These are phyloP conservation scores for Colletotrichum sp. DNA, from an alignment of 2,329 filamentous ascomycete species.

Conservation along the genomic window DNA sequence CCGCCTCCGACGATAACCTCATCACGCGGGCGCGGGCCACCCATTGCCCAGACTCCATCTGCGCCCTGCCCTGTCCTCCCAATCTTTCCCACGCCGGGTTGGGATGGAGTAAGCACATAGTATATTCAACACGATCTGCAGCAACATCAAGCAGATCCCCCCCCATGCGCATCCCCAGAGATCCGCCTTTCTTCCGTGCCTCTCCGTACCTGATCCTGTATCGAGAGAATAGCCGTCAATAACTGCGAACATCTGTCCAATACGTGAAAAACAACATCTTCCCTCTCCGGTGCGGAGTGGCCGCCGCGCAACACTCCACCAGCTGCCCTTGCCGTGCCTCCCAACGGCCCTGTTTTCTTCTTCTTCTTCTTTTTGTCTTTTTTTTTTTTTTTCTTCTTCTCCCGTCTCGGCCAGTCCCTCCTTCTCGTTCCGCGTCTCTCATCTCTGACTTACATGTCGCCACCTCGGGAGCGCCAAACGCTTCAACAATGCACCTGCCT, in stretches of 20 bases:
- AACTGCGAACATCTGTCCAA: not conserved
- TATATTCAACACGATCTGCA: not conserved
- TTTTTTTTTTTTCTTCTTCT: no score
- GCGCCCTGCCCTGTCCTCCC: not conserved
- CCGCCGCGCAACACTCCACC: not conserved
- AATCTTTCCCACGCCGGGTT: not conserved
- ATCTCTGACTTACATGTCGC: not conserved
- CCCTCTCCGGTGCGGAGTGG: not conserved
- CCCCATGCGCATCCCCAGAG: not conserved
- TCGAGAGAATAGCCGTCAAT: not conserved
- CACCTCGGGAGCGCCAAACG: not conserved
- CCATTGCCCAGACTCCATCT: not conserved
- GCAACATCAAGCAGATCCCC: not conserved
- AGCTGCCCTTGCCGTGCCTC: not conserved
- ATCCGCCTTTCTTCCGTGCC: not conserved
- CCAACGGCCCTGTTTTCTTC: not conserved
- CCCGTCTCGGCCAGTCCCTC: not conserved
- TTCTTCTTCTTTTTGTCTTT: not conserved
- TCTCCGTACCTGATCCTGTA: not conserved
- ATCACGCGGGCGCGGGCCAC: not conserved
- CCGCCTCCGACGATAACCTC: not conserved
- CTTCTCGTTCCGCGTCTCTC: not conserved
- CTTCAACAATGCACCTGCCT: conserved; percentile 26
- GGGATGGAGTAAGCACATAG: not conserved
- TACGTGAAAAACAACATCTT: not conserved